Base-by-base conservation (phyloP, 2,329 filamentous ascomycete species). In the Botrytis medusae region DNA sequence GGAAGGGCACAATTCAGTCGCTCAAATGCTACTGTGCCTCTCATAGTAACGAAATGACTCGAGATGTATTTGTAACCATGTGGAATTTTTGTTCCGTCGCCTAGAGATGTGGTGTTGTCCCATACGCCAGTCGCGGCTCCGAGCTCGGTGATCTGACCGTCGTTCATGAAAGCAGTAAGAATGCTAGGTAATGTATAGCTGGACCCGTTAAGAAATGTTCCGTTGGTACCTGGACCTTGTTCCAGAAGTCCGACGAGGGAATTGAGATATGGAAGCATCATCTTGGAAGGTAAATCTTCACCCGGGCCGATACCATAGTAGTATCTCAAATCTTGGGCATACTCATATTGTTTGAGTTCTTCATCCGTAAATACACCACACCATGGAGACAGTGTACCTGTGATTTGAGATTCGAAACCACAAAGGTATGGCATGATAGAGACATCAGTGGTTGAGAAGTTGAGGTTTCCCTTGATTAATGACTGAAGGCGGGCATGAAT, bases 351-450 rank as follows among this genome's bases (percentile, higher is more conserved):
- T 44, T 86, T 83, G 72, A 91, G 84, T 79, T 93, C 91, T 4
- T 88, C 83, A 48, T 90, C 83, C 4, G 86, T 89, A 77, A 91
- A 90, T 25, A 91, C 83, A 69, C 83, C 83, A 79, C 91, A 92
- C 83, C 88, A 92, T 0, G 89, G 88, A 7, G 88, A 91, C 6
- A 88, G 80, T 2, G 82, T 82, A 1, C 90, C 90, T 0, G 85
- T 88, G 75, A 92, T 91, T 77, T 92, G 90, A 4, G 87, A 89
- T 77, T 93, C 91, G 74, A 91, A 93, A 6, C 89, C 91, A 77
- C 91, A 93, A n/a, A 92, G 84, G 77, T 92, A 92, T 0, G 90
- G 89, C 68, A 92, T 89, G 62, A 86, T 85, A 12, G 82, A 83
- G 60, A 90, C 83, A 73, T 92, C 88, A 2, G 80, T 81, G 46